phyloP scores from a whole-genome alignment of 176 grass and related monocot species.

The Oryza meyeriana region DNA sequence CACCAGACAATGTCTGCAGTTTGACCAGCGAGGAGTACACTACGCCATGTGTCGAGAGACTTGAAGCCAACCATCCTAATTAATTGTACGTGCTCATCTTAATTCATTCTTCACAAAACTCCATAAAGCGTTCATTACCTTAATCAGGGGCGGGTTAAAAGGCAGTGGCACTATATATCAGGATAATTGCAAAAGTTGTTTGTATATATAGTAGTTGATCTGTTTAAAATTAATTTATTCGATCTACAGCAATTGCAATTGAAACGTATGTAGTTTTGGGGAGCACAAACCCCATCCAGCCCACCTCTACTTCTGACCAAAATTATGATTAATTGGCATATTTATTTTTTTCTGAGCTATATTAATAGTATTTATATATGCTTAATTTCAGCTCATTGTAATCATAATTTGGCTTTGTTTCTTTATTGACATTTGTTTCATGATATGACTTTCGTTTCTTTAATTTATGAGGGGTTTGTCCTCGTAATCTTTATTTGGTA shows the following conservation, averaged over 20 bases:
- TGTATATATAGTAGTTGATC: no score
- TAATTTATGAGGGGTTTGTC: no score
- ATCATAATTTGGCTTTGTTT: no score
- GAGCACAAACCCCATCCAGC: no score
- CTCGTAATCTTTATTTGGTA: no score
- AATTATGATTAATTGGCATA: neutral
- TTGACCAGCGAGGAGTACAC: neutral
- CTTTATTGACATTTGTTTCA: no score
- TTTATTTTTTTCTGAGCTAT: no score
- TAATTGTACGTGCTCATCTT: neutral
- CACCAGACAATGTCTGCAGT: neutral
- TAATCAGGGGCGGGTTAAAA: neutral
- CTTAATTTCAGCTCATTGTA: no score
- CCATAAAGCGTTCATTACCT: neutral
- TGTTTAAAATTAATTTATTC: neutral
- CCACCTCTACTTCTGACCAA: neutral
- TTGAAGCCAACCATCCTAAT: no score
- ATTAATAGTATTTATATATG: accelerated
- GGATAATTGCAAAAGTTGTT: neutral
- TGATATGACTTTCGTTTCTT: no score
- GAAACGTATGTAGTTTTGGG: no score
- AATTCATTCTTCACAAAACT: neutral
- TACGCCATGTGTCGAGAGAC: neutral
- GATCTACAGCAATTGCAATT: neutral
- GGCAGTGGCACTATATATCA: neutral